Evolutionary conservation across 2,329 filamentous ascomycete genomes (phyloP), one percentile per base, ranked within the genome.

Genomic region (Fusarium ambrosium): DNA sequence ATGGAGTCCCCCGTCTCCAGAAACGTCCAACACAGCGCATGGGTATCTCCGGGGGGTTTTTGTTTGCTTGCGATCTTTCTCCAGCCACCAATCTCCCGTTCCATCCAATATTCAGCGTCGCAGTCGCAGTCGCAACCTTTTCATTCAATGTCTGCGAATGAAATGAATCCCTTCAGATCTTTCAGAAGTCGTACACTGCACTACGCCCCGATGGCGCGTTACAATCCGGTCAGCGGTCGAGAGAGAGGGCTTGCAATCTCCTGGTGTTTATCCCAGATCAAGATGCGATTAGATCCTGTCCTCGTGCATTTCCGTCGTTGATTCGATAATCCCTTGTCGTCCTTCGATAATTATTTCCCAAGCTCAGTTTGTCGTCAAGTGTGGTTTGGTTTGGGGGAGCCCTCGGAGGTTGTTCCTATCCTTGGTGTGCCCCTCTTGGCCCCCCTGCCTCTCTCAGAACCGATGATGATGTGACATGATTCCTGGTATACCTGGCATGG

Each of bases 11-110:
- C 78, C 75, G 58, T 79, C 78, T 79, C 77, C 77, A 79, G 64
- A 79, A 77, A 73, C 56, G 68, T 70, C 75, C 70, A 76, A 72
- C 67, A 66, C 69, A 76, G 68, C 73, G 74, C 75, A 78, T 78
- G 78, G 78, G 76, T 79, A 79, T 79, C 77, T 79, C 68, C 73
- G 76, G 76, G 73, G 71, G 77, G 69, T 43, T 75, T 79, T 79
- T 75, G 76, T 75, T 78, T 77, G 68, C 71, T 75, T 58, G 76
- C 69, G 69, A 69, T 77, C 73, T 75, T 74, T 66, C 69, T 74
- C 69, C 70, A 76, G 71, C 77, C 76, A 78, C 76, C 71, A 78
- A 79, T 77, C 76, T 78, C 77, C 69, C 76, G 76, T 64, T 76
- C 66, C 72, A 68, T 79, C 72, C 71, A 74, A 69, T 71, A 64